Conservation (phyloP, 1,139 yeast species). For the Hyphopichia fennica region DNA sequence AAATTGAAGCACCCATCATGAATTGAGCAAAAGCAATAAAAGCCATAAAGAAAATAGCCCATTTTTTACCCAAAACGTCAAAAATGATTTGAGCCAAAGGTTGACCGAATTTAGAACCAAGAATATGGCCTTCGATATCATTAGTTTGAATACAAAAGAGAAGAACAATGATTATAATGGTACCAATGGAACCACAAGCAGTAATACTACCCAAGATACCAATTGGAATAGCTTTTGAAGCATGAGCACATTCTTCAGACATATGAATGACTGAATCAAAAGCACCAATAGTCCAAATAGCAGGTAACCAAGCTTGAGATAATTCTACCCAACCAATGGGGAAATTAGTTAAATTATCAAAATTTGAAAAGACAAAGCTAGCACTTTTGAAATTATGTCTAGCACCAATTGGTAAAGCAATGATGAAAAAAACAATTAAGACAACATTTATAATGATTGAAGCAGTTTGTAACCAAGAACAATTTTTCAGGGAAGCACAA, state of each 20-base stretch:
- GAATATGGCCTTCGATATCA: conserved; percentile 15
- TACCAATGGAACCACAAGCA: conserved; percentile 23
- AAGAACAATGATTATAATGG: conserved; percentile 18
- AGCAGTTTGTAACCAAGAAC: conserved; percentile 18
- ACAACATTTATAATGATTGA: conserved; percentile 20
- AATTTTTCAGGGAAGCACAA: conserved; percentile 21
- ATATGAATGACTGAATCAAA: conserved; percentile 33
- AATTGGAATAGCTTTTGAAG: conserved; percentile 26
- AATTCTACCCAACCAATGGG: conserved; percentile 15
- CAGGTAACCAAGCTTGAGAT: conserved; percentile 26
- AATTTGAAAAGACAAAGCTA: conserved; percentile 17
- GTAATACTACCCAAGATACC: conserved; percentile 27
- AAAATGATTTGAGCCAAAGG: conserved; percentile 25
- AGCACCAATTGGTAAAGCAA: conserved; percentile 29
- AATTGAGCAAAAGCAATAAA: conserved; percentile 24
- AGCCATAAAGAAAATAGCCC: conserved; percentile 24
- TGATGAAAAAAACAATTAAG: conserved; percentile 17
- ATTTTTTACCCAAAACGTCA: conserved; percentile 23
- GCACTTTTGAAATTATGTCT: conserved; percentile 15
- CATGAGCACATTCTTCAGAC: conserved; percentile 29
- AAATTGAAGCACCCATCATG: conserved; percentile 24
- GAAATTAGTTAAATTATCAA: conserved; percentile 14
- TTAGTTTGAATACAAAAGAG: conserved; percentile 20
- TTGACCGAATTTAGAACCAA: conserved; percentile 19
- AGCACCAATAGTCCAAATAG: conserved; percentile 35